Conservation (phyloP, 1,139 yeast species). For the Saccharomyces hybrid region DNA sequence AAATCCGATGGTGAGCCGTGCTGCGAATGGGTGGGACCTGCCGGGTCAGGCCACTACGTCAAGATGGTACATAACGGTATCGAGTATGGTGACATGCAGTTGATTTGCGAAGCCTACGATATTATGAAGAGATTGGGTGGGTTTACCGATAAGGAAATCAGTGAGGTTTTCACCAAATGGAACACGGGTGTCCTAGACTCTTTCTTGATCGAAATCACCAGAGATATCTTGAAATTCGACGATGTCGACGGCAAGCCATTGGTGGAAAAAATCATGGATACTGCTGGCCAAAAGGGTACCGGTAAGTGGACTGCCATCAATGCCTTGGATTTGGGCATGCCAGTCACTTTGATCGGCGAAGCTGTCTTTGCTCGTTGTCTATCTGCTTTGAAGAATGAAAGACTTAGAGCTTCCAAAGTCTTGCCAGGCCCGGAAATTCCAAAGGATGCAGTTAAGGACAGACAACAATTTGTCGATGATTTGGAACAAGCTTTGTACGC, state of each 20-base stretch:
- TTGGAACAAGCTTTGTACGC: constrained; percentile 98
- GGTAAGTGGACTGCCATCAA: constrained; percentile 99
- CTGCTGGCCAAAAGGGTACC: constrained; percentile 99
- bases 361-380: constrained; percentile 96
- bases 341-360: constrained; percentile 96
- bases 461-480: constrained; percentile 77
- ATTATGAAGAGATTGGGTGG: constrained; percentile 91
- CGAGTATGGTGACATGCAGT: constrained; percentile 99
- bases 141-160: constrained; percentile 83
- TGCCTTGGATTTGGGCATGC: constrained; percentile 96
- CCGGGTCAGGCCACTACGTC: constrained; percentile 98
- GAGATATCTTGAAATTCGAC: constrained; percentile 84
- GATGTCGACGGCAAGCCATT: constrained; percentile 85
- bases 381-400: constrained; percentile 86
- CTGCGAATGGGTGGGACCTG: constrained; percentile 99
- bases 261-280: constrained; percentile 91
- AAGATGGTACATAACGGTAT: constrained; percentile 99
- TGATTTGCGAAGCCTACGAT: constrained; percentile 96
- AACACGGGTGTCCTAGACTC: constrained; percentile 97
- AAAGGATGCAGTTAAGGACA: constrained; percentile 59
- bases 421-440: constrained; percentile 71
- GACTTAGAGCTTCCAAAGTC: constrained; percentile 72
- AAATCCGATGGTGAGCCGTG: constrained; percentile 98
- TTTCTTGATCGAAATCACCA: constrained; percentile 92
- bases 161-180: constrained; percentile 88